A percentile compares a stretch with the other conserved stretches of the same genome.
Conservation (phyloP, 306 rosid genomes). For the Dryas drummondii region DNA sequence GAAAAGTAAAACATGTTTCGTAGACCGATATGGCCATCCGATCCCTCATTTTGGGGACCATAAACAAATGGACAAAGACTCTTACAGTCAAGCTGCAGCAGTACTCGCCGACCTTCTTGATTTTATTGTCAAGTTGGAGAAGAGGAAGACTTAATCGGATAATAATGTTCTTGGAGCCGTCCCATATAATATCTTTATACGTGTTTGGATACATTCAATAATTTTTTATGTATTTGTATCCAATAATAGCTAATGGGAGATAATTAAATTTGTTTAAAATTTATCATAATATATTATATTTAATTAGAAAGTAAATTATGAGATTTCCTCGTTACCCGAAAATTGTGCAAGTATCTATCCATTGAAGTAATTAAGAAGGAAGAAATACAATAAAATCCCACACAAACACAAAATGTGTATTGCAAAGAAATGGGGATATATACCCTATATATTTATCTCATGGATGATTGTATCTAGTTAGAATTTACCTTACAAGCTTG, state of each 20-base stretch:
- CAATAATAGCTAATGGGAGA: too few relatives aligned
- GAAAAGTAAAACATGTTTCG: neutral
- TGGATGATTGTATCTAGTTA: too few relatives aligned
- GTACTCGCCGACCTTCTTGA: neutral
- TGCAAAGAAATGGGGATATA: neutral
- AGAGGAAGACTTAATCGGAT: neutral
- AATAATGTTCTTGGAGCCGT: neutral
- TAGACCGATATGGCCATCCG: neutral
- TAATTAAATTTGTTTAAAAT: too few relatives aligned
- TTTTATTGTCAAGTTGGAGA: conserved; percentile 1
- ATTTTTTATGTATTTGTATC: too few relatives aligned
- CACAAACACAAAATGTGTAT: neutral
- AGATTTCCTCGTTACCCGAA: too few relatives aligned
- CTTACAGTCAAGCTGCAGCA: neutral
- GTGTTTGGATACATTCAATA: too few relatives aligned
- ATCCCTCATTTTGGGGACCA: neutral
- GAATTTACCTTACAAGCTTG: too few relatives aligned
- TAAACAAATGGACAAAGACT: neutral
- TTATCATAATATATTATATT: too few relatives aligned
- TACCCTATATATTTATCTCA: too few relatives aligned
- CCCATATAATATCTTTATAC: too few relatives aligned
- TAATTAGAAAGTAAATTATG: too few relatives aligned
- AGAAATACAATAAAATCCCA: neutral
- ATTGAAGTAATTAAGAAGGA: neutral
- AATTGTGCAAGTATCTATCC: too few relatives aligned